Conservation (phyloP, 148 eudicot species). For the Pharnaceum exiguum region DNA sequence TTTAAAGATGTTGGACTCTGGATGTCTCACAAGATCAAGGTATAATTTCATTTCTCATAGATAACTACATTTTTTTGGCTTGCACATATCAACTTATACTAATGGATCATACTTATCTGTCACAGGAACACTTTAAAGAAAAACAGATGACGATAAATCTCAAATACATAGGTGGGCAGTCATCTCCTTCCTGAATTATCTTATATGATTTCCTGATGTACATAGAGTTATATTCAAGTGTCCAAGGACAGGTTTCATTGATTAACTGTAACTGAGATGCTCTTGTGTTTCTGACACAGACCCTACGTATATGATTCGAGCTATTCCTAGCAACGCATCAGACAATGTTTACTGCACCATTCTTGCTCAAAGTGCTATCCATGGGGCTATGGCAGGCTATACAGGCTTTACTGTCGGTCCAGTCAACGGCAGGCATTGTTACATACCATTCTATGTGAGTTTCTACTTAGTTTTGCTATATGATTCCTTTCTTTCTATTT, state of each 20-base stretch:
- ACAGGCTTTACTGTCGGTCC: conserved; percentile 82
- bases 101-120: background rate
- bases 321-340: conserved; percentile 81
- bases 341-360: conserved; percentile 86
- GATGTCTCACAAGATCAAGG: conserved; percentile 83
- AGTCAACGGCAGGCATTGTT: conserved; percentile 72
- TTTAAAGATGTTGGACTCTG: conserved; percentile 78
- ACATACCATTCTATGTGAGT: conserved; percentile 84
- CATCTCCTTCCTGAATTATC: background rate
- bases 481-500: background rate
- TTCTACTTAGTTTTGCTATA: background rate
- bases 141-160: conserved; percentile 62
- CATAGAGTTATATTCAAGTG: background rate
- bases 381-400: conserved; percentile 95
- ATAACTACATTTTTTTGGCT: background rate
- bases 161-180: conserved; percentile 74
- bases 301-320: conserved; percentile 96
- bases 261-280: background rate
- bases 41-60: conserved; percentile 10
- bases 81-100: background rate
- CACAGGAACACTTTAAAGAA: conserved; percentile 65
- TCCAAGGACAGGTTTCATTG: background rate
- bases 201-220: background rate
- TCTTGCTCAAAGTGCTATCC: conserved; percentile 90
- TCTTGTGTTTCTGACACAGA: conserved; percentile 41